phyloP scores from a whole-genome alignment of 345 rosid species.

The Populus nigra region DNA sequence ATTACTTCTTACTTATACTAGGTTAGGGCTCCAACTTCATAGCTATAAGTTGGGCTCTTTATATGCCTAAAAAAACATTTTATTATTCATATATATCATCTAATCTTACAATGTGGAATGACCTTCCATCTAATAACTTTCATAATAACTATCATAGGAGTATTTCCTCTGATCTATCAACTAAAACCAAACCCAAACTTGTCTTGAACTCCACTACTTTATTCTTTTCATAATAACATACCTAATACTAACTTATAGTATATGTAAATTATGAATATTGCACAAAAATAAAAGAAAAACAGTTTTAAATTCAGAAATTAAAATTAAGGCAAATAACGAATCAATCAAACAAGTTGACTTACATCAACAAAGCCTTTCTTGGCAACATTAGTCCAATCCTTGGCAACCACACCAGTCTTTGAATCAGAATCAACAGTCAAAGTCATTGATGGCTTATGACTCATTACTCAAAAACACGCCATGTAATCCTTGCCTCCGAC shows the following conservation, averaged over 20 bases:
- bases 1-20: neutral
- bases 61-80: neutral
- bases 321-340: neutral
- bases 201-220: too few relatives aligned
- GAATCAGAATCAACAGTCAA: constrained; percentile 78
- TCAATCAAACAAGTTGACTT: constrained; percentile 23
- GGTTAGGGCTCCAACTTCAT: neutral
- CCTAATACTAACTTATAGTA: too few relatives aligned
- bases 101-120: too few relatives aligned
- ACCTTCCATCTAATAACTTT: too few relatives aligned
- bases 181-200: too few relatives aligned
- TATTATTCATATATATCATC: too few relatives aligned
- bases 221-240: too few relatives aligned
- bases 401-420: constrained; percentile 75
- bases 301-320: neutral
- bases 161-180: too few relatives aligned
- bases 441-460: constrained; percentile 50
- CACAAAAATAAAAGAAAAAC: neutral
- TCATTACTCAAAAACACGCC: constrained; percentile 68
- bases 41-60: neutral
- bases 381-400: constrained; percentile 76
- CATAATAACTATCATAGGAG: too few relatives aligned
- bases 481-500: constrained; percentile 68
- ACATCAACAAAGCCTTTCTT: constrained; percentile 89
- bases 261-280: too few relatives aligned